phyloP scores from a whole-genome alignment of 1,284 basidiomycete genomes.

The Inonotus hispidus region DNA sequence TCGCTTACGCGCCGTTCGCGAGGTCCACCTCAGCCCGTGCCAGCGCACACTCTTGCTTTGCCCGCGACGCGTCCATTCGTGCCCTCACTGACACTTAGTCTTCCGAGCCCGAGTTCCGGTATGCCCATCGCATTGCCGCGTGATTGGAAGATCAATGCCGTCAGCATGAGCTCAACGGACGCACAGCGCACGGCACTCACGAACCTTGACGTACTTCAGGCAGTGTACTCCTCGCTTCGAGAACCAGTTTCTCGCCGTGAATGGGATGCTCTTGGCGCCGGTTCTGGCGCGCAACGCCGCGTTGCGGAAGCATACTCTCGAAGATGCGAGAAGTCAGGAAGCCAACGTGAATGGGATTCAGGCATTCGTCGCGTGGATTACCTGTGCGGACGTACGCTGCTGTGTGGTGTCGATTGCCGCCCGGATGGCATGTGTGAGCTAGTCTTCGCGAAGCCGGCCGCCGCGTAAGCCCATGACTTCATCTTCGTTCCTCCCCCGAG shows the following conservation, averaged over 20 bases:
- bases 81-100: slow-evolving; percentile 48
- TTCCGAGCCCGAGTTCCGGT: slow-evolving; percentile 57
- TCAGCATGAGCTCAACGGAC: slow-evolving; percentile 27
- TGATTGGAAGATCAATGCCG: slow-evolving; percentile 27
- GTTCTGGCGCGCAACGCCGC: slow-evolving; percentile 46
- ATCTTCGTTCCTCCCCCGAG: not conserved
- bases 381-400: slow-evolving; percentile 53
- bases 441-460: slow-evolving; percentile 38
- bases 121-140: slow-evolving; percentile 38
- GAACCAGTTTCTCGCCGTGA: slow-evolving; percentile 55
- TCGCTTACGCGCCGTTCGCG: slow-evolving; percentile 13
- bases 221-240: slow-evolving; percentile 51
- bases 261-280: slow-evolving; percentile 55
- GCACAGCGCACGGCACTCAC: slow-evolving; percentile 37
- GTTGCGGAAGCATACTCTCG: slow-evolving; percentile 58
- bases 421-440: slow-evolving; percentile 40
- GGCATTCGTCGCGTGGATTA: slow-evolving; percentile 64
- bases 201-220: slow-evolving; percentile 57
- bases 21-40: slow-evolving; percentile 34
- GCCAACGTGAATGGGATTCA: slow-evolving; percentile 51
- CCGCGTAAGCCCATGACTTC: not conserved
- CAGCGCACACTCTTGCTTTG: slow-evolving; percentile 52
- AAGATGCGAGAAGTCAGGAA: slow-evolving; percentile 53
- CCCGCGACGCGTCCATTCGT: slow-evolving; percentile 59
- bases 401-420: slow-evolving; percentile 55